A percentile compares a stretch with the other conserved stretches of the same genome.
phyloP scores from a whole-genome alignment of 208 protist genomes.

The Zelonia costaricensis region DNA sequence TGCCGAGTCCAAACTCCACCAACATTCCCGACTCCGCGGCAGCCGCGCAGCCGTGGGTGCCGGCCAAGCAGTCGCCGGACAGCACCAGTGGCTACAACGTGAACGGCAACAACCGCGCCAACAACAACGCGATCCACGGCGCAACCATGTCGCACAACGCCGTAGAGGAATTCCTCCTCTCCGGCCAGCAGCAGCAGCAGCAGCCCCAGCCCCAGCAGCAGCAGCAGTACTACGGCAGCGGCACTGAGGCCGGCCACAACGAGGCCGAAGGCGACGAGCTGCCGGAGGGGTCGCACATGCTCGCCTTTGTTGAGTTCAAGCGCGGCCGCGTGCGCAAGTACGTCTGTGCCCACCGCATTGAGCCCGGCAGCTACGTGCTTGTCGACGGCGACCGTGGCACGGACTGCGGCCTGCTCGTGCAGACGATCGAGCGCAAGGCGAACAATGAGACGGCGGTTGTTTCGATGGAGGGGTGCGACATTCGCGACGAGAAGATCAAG shows the following conservation, averaged over 20 bases:
- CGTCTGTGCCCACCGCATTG: slow-evolving; percentile 49
- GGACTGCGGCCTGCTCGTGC: slow-evolving; percentile 86
- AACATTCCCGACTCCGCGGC: neutral
- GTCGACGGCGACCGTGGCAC: slow-evolving; percentile 89
- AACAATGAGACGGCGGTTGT: slow-evolving; percentile 47
- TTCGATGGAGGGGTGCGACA: slow-evolving; percentile 74
- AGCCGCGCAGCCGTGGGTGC: neutral
- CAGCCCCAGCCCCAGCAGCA: neutral
- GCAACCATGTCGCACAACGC: slow-evolving; percentile 24
- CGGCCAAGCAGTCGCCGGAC: neutral
- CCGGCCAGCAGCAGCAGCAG: slow-evolving; percentile 17
- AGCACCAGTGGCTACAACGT: slow-evolving; percentile 11
- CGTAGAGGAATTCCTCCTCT: slow-evolving; percentile 25
- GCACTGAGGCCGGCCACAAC: neutral
- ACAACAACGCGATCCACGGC: slow-evolving; percentile 6
- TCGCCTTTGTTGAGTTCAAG: slow-evolving; percentile 90
- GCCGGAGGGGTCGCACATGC: slow-evolving; percentile 29
- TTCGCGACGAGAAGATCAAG: slow-evolving; percentile 74
- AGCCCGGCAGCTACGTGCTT: slow-evolving; percentile 82
- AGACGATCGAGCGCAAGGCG: slow-evolving; percentile 39
- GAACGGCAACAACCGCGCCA: neutral
- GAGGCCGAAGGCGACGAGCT: slow-evolving; percentile 23
- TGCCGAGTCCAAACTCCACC: slow-evolving; percentile 4
- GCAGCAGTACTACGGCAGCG: slow-evolving; percentile 9
- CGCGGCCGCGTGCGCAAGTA: slow-evolving; percentile 78